These are phyloP conservation scores for Dioscorea zingiberensis DNA, from an alignment of 106 monocot species.

Conservation along the genomic window DNA sequence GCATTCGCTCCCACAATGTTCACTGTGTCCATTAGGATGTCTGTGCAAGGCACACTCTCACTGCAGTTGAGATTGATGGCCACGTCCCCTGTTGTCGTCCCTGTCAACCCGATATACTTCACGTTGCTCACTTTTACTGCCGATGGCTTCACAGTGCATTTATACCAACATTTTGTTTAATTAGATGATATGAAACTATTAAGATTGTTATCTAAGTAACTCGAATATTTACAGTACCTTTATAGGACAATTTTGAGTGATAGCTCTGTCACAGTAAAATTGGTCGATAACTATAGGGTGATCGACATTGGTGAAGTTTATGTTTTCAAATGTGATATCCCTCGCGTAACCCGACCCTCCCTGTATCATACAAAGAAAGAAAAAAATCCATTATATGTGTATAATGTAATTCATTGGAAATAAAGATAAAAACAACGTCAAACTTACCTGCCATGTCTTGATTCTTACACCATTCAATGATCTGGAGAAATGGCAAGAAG, in stretches of 20 bases:
- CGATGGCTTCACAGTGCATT: not conserved
- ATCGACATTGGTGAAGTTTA: not conserved
- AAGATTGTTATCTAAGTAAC: not conserved
- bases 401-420: not conserved
- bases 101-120: not conserved
- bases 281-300: conserved; percentile 6
- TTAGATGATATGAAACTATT: not conserved
- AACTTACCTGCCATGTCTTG: conserved; percentile 37
- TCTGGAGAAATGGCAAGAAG: not conserved
- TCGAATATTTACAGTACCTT: not conserved
- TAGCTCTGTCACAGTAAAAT: not conserved
- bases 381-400: not conserved
- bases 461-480: conserved; percentile 27
- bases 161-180: not conserved
- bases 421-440: not conserved
- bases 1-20: not conserved
- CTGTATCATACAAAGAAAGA: not conserved
- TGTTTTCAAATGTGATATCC: not conserved
- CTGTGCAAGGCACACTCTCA: not conserved
- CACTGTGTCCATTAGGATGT: not conserved
- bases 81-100: not conserved
- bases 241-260: not conserved
- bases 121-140: not conserved
- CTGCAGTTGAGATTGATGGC: conserved; percentile 4
- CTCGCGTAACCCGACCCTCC: conserved; percentile 20